Percentiles rank a stretch among this genome's conserved stretches.
Conservation (phyloP, 2,329 filamentous ascomycete genomes). For the Aspergillus neoniger region DNA sequence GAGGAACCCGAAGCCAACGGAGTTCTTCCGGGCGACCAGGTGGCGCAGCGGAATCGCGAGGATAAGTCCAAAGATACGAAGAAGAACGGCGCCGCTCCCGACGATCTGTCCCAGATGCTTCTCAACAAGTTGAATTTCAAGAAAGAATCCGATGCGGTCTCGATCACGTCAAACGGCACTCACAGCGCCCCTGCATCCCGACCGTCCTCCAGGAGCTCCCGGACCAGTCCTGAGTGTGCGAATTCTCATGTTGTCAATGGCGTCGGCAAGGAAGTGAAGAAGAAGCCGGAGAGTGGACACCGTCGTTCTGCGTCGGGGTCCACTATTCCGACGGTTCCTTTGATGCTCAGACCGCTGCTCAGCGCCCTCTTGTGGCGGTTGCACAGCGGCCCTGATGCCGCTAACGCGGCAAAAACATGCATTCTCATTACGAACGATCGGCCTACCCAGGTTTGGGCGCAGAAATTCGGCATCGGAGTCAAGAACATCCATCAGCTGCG, state of each 20-base stretch:
- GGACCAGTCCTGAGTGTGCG: constrained; percentile 47
- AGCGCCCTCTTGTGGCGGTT: constrained; percentile 50
- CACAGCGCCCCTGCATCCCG: constrained; percentile 47
- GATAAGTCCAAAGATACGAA: constrained; percentile 24
- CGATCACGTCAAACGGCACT: constrained; percentile 45
- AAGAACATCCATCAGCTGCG: constrained; percentile 53
- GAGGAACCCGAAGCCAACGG: constrained; percentile 37
- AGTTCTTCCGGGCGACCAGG: constrained; percentile 20
- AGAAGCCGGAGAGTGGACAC: constrained; percentile 28
- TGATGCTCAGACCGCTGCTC: constrained; percentile 44
- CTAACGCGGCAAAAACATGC: constrained; percentile 38
- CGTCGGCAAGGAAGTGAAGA: constrained; percentile 24
- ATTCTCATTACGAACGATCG: constrained; percentile 50
- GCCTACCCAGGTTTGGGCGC: constrained; percentile 46
- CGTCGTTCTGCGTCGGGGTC: constrained; percentile 37
- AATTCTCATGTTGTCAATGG: constrained; percentile 29
- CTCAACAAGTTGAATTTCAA: constrained; percentile 52
- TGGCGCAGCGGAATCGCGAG: constrained; percentile 21
- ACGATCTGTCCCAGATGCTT: constrained; percentile 51
- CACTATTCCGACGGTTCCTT: constrained; percentile 41
- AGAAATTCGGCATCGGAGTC: constrained; percentile 50
- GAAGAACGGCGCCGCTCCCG: constrained; percentile 28
- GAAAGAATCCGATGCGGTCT: constrained; percentile 42
- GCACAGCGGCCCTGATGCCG: constrained; percentile 37
- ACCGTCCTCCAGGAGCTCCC: constrained; percentile 48